Conservation (phyloP, 345 rosid genomes). For the Citrus mangshanensis region DNA sequence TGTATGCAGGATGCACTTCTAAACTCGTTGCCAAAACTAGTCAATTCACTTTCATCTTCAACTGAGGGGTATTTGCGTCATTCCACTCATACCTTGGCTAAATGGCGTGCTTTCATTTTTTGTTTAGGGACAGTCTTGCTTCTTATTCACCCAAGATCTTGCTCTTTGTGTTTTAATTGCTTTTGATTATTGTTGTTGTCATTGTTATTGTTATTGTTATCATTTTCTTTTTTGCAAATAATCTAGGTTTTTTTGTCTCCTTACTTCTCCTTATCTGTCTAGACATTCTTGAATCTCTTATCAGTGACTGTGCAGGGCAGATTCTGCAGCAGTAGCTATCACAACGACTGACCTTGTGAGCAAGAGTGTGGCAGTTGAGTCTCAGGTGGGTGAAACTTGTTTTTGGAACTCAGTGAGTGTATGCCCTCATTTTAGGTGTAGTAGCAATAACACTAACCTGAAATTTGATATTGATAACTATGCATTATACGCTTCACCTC, state of each 20-base stretch:
- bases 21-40: conserved; percentile 68
- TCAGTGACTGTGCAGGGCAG: conserved; percentile 61
- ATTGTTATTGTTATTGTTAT: not conserved
- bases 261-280: conserved; percentile 6
- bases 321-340: conserved; percentile 93
- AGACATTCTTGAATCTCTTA: conserved; percentile 13
- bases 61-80: conserved; percentile 46
- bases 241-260: not conserved
- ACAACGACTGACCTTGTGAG: conserved; percentile 95
- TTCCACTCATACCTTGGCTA: not conserved
- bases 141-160: not conserved
- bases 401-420: not conserved
- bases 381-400: conserved; percentile 41
- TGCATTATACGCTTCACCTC: not conserved
- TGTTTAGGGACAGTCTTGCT: not conserved
- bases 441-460: not conserved
- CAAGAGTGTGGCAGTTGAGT: conserved; percentile 93
- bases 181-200: not conserved
- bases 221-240: not conserved
- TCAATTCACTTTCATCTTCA: conserved; percentile 58
- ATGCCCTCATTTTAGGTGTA: not conserved
- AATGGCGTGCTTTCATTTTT: not conserved
- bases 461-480: not conserved
- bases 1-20: conserved; percentile 70
- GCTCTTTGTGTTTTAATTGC: not conserved